These are phyloP conservation scores for Rhizophora mangle DNA, from an alignment of 345 rosid species.

Conservation along the genomic window DNA sequence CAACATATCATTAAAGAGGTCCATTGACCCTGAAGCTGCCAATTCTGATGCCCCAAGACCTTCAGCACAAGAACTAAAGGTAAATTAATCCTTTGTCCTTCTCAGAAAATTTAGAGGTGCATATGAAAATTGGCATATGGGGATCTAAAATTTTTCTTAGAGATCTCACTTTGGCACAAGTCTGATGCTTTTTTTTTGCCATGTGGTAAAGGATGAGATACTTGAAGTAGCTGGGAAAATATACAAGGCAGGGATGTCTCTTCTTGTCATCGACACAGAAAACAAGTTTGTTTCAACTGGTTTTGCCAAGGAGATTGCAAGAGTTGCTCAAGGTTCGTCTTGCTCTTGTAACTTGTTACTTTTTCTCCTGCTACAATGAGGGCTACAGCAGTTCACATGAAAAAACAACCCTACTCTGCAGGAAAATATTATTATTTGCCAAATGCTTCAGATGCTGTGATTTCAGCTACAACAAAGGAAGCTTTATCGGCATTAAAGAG, in stretches of 20 bases:
- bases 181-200: neutral
- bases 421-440: slow-evolving; percentile 98
- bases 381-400: neutral
- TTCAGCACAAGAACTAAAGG: slow-evolving; percentile 84
- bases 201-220: slow-evolving; percentile 72
- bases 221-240: slow-evolving; percentile 87
- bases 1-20: slow-evolving; percentile 83
- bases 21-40: slow-evolving; percentile 76
- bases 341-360: neutral
- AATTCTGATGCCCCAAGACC: slow-evolving; percentile 81
- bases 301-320: slow-evolving; percentile 92
- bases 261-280: slow-evolving; percentile 90
- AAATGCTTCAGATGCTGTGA: slow-evolving; percentile 95
- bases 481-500: slow-evolving; percentile 78
- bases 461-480: slow-evolving; percentile 83
- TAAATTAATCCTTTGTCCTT: slow-evolving; percentile 19
- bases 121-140: neutral
- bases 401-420: slow-evolving; percentile 24
- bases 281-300: slow-evolving; percentile 99
- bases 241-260: slow-evolving; percentile 92
- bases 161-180: neutral
- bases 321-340: slow-evolving; percentile 87
- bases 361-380: too few species aligned
- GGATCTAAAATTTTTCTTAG: neutral
- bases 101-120: neutral